phyloP scores from a whole-genome alignment of 2,329 filamentous ascomycete genomes.

The Coniochaeta sp. region DNA sequence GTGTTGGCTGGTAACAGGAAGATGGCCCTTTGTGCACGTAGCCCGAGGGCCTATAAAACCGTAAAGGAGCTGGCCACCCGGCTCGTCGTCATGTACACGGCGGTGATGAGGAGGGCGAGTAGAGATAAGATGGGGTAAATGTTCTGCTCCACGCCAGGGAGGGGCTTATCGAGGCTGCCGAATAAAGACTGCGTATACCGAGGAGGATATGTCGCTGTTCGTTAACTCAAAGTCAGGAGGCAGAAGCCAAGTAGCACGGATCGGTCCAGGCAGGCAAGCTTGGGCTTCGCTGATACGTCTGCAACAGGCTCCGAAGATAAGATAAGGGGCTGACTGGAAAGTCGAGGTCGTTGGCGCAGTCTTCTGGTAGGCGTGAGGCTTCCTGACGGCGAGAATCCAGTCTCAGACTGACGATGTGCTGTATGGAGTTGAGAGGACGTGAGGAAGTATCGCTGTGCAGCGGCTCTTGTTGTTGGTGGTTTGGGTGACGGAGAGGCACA shows the following conservation, averaged over 20 bases:
- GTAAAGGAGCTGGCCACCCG: conserved; percentile 16
- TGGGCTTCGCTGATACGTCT: not conserved
- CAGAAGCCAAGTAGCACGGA: not conserved
- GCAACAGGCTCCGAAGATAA: not conserved
- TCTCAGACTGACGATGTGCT: not conserved
- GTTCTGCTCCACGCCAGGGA: not conserved
- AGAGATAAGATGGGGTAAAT: not conserved
- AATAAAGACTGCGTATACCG: conserved; percentile 14
- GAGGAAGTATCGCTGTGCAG: not conserved
- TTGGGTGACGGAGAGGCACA: conserved; percentile 1
- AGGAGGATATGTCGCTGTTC: conserved; percentile 15
- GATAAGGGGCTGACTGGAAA: not conserved
- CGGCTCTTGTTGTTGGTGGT: conserved; percentile 2
- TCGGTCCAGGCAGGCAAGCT: not conserved
- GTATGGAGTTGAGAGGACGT: not conserved
- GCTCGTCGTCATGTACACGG: conserved; percentile 22
- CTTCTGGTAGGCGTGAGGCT: not conserved
- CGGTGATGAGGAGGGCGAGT: conserved; percentile 5
- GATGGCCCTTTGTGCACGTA: conserved; percentile 11
- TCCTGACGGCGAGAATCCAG: not conserved
- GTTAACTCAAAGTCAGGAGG: conserved; percentile 10
- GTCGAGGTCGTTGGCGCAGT: not conserved
- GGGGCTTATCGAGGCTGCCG: not conserved
- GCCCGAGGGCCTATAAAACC: conserved; percentile 22
- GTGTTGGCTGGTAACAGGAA: conserved; percentile 17